Evolutionary conservation across 1,284 basidiomycete species (phyloP).

Genomic region (Cutaneotrichosporon spelunceum): DNA sequence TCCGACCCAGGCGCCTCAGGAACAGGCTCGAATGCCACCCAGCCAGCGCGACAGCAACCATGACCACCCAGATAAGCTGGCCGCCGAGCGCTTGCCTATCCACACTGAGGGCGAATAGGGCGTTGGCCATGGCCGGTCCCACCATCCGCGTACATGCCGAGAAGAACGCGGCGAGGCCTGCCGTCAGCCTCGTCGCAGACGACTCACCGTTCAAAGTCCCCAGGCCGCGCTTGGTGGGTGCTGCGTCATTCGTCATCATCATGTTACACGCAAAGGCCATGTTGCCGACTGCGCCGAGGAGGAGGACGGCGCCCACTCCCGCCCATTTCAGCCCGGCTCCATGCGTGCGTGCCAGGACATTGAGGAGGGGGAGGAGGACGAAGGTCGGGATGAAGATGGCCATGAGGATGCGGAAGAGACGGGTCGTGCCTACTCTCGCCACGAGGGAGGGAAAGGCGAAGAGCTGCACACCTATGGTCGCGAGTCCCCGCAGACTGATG

Average conservation of each 20-base stretch:
- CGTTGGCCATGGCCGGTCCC: constrained; percentile 35
- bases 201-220: constrained; percentile 35
- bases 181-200: constrained; percentile 14
- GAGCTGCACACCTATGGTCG: constrained; percentile 41
- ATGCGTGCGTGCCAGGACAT: constrained; percentile 32
- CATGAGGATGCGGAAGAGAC: constrained; percentile 37
- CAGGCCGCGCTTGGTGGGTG: constrained; percentile 30
- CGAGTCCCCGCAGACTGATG: constrained; percentile 36
- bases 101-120: constrained; percentile 42
- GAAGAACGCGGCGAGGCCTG: constrained; percentile 22
- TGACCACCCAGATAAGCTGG: constrained; percentile 38
- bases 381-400: constrained; percentile 39
- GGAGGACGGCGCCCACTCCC: constrained; percentile 20
- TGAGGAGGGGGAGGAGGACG: constrained; percentile 36
- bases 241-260: constrained; percentile 41
- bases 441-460: constrained; percentile 43
- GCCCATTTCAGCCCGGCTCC: constrained; percentile 33
- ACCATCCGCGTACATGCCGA: constrained; percentile 35
- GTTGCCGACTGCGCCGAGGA: constrained; percentile 28
- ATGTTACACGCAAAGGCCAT: constrained; percentile 46
- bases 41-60: constrained; percentile 22
- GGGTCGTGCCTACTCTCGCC: constrained; percentile 32
- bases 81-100: constrained; percentile 39
- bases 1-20: constrained; percentile 11
- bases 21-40: constrained; percentile 20